phyloP scores from a whole-genome alignment of 108 stramenopile genomes.

The Nitzschia sp. region DNA sequence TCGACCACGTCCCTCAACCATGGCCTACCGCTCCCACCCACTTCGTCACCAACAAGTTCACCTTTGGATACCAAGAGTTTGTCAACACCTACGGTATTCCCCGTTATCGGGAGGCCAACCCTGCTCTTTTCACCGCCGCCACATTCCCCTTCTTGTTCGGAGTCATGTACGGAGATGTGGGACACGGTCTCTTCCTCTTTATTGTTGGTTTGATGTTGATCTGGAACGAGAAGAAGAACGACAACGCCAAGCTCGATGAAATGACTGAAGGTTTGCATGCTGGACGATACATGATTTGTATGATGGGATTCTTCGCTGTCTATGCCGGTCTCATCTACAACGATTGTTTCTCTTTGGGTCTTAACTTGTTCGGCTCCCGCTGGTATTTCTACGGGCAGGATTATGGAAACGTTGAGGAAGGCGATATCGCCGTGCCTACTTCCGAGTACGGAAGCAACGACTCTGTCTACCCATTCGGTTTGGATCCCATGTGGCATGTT shows the following conservation, averaged over 20 bases:
- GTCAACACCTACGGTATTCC: constrained; percentile 99
- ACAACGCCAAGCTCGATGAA: constrained; percentile 81
- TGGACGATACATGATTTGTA: constrained; percentile 87
- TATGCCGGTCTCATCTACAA: constrained; percentile 99
- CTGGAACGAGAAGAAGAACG: constrained; percentile 76
- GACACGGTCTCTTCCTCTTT: constrained; percentile 91
- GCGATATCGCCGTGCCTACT: constrained; percentile 58
- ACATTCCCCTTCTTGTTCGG: constrained; percentile 99
- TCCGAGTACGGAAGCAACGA: constrained; percentile 75
- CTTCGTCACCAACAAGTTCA: constrained; percentile 95
- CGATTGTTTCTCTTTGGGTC: constrained; percentile 94
- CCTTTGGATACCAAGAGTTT: constrained; percentile 94
- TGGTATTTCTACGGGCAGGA: constrained; percentile 74
- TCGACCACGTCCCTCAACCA: constrained; percentile 84
- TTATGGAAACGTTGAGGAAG: constrained; percentile 68
- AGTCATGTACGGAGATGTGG: constrained; percentile 99
- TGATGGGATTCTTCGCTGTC: constrained; percentile 97
- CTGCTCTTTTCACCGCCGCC: constrained; percentile 96
- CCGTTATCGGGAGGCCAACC: constrained; percentile 97
- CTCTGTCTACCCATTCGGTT: constrained; percentile 94
- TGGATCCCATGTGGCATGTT: constrained; percentile 98
- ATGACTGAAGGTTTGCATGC: constrained; percentile 80
- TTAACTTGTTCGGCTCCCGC: constrained; percentile 90
- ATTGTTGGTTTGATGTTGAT: constrained; percentile 78
- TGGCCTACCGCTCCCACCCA: constrained; percentile 97